phyloP scores from a whole-genome alignment of 2,329 filamentous ascomycete species.

The Microdochium bolleyi region DNA sequence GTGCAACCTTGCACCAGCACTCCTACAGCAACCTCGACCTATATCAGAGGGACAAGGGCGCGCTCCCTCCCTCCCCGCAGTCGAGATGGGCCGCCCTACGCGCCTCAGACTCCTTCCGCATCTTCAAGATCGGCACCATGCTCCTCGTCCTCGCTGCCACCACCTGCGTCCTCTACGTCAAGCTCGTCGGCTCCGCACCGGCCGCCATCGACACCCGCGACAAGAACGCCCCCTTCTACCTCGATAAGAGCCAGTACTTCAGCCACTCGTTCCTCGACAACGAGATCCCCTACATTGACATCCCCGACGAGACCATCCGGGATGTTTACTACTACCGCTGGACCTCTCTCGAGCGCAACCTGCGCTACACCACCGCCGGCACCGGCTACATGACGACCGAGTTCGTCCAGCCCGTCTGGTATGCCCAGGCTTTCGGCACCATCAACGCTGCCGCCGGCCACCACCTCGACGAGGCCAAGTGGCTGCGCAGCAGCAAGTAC shows the following conservation, averaged over 20 bases:
- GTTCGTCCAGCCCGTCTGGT: slow-evolving; percentile 30
- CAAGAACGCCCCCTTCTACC: background rate
- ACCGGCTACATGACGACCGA: slow-evolving; percentile 33
- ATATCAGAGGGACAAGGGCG: background rate
- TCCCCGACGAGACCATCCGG: slow-evolving; percentile 29
- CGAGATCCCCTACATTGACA: slow-evolving; percentile 34
- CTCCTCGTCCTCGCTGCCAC: background rate
- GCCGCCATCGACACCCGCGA: background rate
- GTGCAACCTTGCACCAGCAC: background rate
- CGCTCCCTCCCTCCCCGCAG: background rate
- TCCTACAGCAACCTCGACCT: background rate
- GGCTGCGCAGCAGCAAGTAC: slow-evolving; percentile 28
- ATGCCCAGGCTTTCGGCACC: slow-evolving; percentile 19
- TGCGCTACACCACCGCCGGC: slow-evolving; percentile 27
- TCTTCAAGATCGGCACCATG: background rate
- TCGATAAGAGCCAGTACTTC: background rate
- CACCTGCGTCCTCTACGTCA: background rate
- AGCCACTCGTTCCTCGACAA: slow-evolving; percentile 17
- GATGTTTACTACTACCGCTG: slow-evolving; percentile 37
- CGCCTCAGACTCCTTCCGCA: background rate
- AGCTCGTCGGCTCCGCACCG: background rate
- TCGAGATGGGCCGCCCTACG: background rate
- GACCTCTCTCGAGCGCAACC: slow-evolving; percentile 30
- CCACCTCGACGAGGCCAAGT: slow-evolving; percentile 28
- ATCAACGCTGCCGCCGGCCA: slow-evolving; percentile 27